Base-by-base conservation (phyloP, 139 green algal genomes). In the Coccomyxa sp. region DNA sequence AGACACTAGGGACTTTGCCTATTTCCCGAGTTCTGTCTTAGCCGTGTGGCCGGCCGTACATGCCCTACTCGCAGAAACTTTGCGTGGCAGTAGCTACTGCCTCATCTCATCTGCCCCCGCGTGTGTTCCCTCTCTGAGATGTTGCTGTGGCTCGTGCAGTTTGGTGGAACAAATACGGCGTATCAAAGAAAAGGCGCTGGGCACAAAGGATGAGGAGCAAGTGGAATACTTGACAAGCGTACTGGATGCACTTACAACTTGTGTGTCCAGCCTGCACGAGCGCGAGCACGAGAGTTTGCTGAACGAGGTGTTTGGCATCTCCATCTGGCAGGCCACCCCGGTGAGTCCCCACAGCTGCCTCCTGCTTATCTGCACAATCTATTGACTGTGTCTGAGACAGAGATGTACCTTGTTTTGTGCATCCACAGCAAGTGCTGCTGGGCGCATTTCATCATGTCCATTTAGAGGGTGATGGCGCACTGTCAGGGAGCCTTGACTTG, bases 271-370 rank as follows among this genome's bases (percentile, higher is more conserved):
- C 14, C 68, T 93, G 10, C 81, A 83, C 1, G 89, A 94, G 81
- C 81, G 86, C 1, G 79, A 74, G 38, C 91, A 94, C 63, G 88
- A 92, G 17, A 32, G 31, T 0, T n/a, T 93, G n/a, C 77, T 94
- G 10, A 76, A 81, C 0, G 82, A 90, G 18, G 45, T 94, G 3
- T 86, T 96, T 28, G 84, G 88, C 28, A 85, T 94, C 14, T 82
- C 82, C 17, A 58, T 95, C 23, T 95, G 92, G 93, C 82, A 67
- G 27, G 67, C 82, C 0, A 78, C 77, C 0, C 82, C 86, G 88
- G 90, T 94, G 83, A 0, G 86, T 59, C 25, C 51, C 23, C 30
- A n/a, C 71, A 51, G 38, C 38, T 51, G 38, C 38, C 38, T 51
- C 38, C 38, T 51, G 38, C 7, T 51, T 51, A 27, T 14, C 66